Base-by-base conservation (phyloP, 352 stramenopile genomes). In the Phytopythium litorale region DNA sequence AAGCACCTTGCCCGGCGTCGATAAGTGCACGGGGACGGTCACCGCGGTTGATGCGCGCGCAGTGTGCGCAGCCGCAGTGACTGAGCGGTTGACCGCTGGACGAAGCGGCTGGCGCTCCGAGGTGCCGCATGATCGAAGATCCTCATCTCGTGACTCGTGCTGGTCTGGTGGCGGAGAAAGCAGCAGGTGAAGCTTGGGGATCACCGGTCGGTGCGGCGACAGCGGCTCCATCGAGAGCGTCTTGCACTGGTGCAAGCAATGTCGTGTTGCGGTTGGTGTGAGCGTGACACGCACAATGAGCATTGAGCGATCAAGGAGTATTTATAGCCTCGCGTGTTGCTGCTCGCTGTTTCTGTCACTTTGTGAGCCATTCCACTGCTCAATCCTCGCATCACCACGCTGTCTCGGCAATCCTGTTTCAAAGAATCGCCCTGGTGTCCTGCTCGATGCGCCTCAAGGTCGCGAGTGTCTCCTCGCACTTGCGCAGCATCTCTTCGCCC, bases 361-460 rank as follows among this genome's bases (percentile, higher is more conserved):
- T 45, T 1, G 15, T 0, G 40, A 7, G 40, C 21, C 40, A 21
- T 7, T 11, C 7, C 16, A 45, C 40, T 45, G 40, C 40, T 21
- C 16, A 21, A 45, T 2, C 16, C 40, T 21, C 40, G 1, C 12
- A 9, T n/a, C 18, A 19, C 16, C n/a, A 6, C 35, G 35, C 12
- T 40, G 1, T 16, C 35, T 40, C 35, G 35, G 12, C 12, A 13
- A 40, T 13, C 19, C n/a, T 49, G 1, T 7, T 12, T 54, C 48
- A 60, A 4, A 60, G 42, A 42, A 72, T 73, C 7, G 32, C 63
- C n/a, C 70, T 74, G 11, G 68, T 53, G 32, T 73, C 71, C 33
- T 51, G 38, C 61, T 88, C 67, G 33, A 88, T 84, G 18, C 75
- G 71, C 42, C 79, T 67, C 1, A 91, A 58, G 15, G 80, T 33